Evolutionary conservation across 2,329 filamentous ascomycete species (phyloP), one percentile per base, ranked within the genome.

Genomic region (Exserohilum turcica): DNA sequence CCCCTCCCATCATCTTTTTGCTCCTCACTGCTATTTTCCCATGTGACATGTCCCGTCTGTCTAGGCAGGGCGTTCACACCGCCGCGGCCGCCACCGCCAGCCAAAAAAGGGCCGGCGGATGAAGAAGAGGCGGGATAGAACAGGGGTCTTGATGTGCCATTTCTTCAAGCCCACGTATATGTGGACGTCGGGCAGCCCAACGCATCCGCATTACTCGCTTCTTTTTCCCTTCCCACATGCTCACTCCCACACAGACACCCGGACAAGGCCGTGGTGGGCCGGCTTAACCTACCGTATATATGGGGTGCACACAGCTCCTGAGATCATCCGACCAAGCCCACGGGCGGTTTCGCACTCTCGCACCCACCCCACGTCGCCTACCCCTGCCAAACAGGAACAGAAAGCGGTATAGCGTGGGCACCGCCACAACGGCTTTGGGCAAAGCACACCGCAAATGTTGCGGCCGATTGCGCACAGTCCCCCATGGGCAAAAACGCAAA

Each of bases 401-500:
- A 18, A 33, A 9, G 3, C 6, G 9, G 19, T 10, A 12, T 33
- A 24, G 42, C 19, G 42, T 8, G 13, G 5, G 31, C 31, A 40
- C 43, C 42, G 43, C 42, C 48, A 52, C 48, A 28, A 19, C 43
- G 43, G 48, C 27, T n/a, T n/a, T 28, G 12, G 33, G 18, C 13
- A 28, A 33, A 24, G 6, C 15, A 19, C 37, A 29, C 12, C 3
- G 16, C 16, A 13, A 35, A 18, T n/a, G 21, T 16, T 35, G 6
- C 16, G 27, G 12, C 24, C 10, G 13, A 13, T 13, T 15, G 38
- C 47, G 57, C 59, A 62, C 59, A 50, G 54, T 56, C 59, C 54
- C 46, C 54, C 49, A 62, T 60, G 49, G 57, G 38, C 43, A 62
- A 61, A 47, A 40, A 1, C 19, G 29, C 43, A 57, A 45, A 61